phyloP scores from a whole-genome alignment of 2,329 filamentous ascomycete genomes.

The Penicillium sumatraense region DNA sequence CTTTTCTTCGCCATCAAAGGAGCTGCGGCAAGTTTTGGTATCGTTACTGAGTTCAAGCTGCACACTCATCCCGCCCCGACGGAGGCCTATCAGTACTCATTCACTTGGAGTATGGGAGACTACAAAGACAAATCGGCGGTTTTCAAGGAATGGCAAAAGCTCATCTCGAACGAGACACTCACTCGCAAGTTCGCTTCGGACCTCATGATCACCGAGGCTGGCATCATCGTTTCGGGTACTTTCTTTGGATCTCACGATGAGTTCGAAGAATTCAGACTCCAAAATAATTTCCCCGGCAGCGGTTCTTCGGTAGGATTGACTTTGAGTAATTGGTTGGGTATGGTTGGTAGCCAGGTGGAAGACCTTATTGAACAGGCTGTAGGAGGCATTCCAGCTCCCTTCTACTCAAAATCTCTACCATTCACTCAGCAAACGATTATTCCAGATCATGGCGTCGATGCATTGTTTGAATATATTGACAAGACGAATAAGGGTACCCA shows the following conservation, averaged over 20 bases:
- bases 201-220: slow-evolving; percentile 59
- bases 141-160: slow-evolving; percentile 63
- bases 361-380: slow-evolving; percentile 26
- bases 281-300: slow-evolving; percentile 29
- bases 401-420: slow-evolving; percentile 63
- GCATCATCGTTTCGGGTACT: slow-evolving; percentile 62
- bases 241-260: slow-evolving; percentile 65
- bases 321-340: slow-evolving; percentile 35
- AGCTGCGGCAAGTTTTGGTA: slow-evolving; percentile 43
- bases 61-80: slow-evolving; percentile 42
- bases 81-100: slow-evolving; percentile 63
- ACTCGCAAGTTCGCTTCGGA: slow-evolving; percentile 64
- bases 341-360: slow-evolving; percentile 31
- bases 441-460: slow-evolving; percentile 49
- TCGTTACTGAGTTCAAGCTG: slow-evolving; percentile 46
- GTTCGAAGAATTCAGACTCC: slow-evolving; percentile 49
- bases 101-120: slow-evolving; percentile 56
- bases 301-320: slow-evolving; percentile 25
- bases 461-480: slow-evolving; percentile 61
- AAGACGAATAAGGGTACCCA: slow-evolving; percentile 54
- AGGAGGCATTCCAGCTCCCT: slow-evolving; percentile 54
- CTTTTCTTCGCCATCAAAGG: slow-evolving; percentile 43
- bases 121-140: slow-evolving; percentile 52
- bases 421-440: slow-evolving; percentile 58
- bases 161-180: slow-evolving; percentile 59